These are phyloP conservation scores for Lactarius sp. DNA, from an alignment of 768 basidiomycete genomes.

Conservation along the genomic window DNA sequence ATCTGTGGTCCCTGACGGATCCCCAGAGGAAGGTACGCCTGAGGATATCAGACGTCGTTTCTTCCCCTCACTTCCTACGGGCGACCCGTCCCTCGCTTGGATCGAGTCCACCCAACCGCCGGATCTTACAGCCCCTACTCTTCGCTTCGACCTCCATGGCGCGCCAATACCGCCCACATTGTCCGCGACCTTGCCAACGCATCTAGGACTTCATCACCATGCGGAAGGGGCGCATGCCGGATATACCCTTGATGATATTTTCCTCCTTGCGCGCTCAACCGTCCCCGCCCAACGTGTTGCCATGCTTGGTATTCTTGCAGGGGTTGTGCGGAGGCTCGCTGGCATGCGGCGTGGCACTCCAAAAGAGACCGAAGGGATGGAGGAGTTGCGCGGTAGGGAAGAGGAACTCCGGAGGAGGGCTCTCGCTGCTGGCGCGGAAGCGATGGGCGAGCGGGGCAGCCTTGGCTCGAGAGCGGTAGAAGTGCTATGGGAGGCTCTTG, in stretches of 20 bases:
- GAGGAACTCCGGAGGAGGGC: constrained; percentile 53
- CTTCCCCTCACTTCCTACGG: constrained; percentile 65
- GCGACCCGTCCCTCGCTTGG: constrained; percentile 80
- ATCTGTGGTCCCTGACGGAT: constrained; percentile 16
- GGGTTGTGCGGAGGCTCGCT: constrained; percentile 43
- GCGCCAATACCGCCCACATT: constrained; percentile 53
- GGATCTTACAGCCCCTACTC: constrained; percentile 30
- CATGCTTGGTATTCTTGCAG: constrained; percentile 70
- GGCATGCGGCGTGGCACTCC: constrained; percentile 30
- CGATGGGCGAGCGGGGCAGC: constrained; percentile 58
- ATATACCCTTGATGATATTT: constrained; percentile 83
- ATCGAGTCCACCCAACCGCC: constrained; percentile 42
- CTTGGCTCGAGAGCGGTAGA: constrained; percentile 66
- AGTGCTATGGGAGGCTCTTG: constrained; percentile 68
- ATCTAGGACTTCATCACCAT: constrained; percentile 89
- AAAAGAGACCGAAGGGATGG: constrained; percentile 32
- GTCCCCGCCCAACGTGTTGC: constrained; percentile 78
- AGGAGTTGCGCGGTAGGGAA: constrained; percentile 36
- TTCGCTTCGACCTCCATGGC: constrained; percentile 70
- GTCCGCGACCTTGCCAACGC: constrained; percentile 62
- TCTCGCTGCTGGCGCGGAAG: constrained; percentile 61
- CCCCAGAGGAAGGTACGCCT: constrained; percentile 66
- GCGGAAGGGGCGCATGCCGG: constrained; percentile 76
- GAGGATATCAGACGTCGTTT: constrained; percentile 80
- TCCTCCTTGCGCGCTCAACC: constrained; percentile 72